Evolutionary conservation across 306 rosid species (phyloP), one percentile per base, ranked within the genome.

Genomic region (Cucumis melo): DNA sequence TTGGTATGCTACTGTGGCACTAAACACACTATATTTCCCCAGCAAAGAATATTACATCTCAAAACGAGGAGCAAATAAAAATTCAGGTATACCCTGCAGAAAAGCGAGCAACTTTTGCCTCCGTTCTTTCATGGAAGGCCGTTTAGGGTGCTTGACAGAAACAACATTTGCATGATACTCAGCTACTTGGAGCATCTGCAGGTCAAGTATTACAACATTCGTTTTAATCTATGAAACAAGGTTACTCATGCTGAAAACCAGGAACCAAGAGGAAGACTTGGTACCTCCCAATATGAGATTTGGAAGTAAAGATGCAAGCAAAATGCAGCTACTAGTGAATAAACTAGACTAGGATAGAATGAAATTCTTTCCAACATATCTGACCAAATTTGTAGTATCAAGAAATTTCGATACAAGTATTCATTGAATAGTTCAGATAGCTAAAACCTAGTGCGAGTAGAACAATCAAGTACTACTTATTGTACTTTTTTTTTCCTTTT

Each of bases 141-240:
- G 88, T 82, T 89, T 95, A 53, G 99, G 87, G 77, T 83, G 87
- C 77, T 89, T 95, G 75, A 46, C 83, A 83, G 99, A 83, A 78
- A 88, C 92, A 50, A 64, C 88, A 85, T 67, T 95, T 48, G 86
- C 98, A 78, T 92, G 99, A 81, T 78, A 82, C 86, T 95, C 99
- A 65, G 99, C 99, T 82, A 95, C 77, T 83, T 92, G 96, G 86
- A 95, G 82, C 99, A 95, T 95, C 99, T 95, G 89, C 87, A 78
- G 56, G 81, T 73, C 78, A 78, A 81, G 84, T 11, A 53, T 75
- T 80, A 80, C 68, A 17, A 48, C 78, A 82, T 81, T 57, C 84
- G 70, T 36, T 51, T 74, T 61, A 39, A 23, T 50, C 23, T 10
- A 38, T 44, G 17, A 46, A 51, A 39, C 36, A 24, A 44, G 48